These are phyloP conservation scores for Solanum tarapatanum DNA, from an alignment of 257 asterid genomes.

Conservation along the genomic window DNA sequence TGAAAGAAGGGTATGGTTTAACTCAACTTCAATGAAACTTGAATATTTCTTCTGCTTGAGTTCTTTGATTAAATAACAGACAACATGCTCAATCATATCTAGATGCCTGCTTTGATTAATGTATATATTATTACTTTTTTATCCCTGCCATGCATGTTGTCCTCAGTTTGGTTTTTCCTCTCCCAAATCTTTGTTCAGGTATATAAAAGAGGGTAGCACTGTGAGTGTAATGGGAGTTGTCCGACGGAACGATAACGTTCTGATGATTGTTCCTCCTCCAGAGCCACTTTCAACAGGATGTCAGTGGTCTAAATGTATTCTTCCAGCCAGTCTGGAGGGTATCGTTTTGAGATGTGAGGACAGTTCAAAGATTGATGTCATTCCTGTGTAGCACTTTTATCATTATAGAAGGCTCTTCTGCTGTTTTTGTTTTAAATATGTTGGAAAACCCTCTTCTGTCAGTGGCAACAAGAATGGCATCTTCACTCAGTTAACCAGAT, in stretches of 20 bases:
- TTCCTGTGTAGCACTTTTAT: slow-evolving; percentile 41
- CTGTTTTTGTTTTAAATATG: not conserved
- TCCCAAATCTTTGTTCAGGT: slow-evolving; percentile 23
- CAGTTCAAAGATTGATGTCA: slow-evolving; percentile 59
- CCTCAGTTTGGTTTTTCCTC: not conserved
- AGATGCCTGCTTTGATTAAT: not conserved
- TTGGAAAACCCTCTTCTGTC: not conserved
- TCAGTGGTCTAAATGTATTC: slow-evolving; percentile 69
- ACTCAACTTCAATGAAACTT: not conserved
- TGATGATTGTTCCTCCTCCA: slow-evolving; percentile 70
- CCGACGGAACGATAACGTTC: slow-evolving; percentile 70
- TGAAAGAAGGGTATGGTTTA: slow-evolving; percentile 63
- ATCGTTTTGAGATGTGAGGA: slow-evolving; percentile 70
- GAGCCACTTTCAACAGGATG: slow-evolving; percentile 73
- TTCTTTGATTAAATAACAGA: not conserved
- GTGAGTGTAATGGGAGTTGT: slow-evolving; percentile 90
- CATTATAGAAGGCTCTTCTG: not conserved
- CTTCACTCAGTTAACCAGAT: not conserved
- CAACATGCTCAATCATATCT: not conserved
- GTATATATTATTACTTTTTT: not conserved
- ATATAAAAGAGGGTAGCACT: slow-evolving; percentile 80
- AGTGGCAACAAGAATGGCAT: not conserved
- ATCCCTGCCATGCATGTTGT: not conserved
- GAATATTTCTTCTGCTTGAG: not conserved
- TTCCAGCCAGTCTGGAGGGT: slow-evolving; percentile 76